Evolutionary conservation across 306 rosid genomes (phyloP).

Genomic region (Phaseolus lunatus): DNA sequence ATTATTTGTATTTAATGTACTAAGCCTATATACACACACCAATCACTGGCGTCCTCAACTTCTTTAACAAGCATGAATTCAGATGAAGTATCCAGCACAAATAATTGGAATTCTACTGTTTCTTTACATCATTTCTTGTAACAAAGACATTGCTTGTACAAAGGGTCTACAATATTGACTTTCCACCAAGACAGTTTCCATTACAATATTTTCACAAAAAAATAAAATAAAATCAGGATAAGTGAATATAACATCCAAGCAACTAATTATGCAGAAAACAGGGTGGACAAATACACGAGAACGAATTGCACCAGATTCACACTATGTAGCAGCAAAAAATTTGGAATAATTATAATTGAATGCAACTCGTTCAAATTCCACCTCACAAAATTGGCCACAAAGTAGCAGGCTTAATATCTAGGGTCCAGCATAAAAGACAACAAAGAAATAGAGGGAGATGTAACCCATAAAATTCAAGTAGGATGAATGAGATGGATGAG

Average conservation of each 20-base stretch:
- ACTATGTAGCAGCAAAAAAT: no score
- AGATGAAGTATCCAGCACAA: constrained; percentile 36
- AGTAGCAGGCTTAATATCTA: not conserved
- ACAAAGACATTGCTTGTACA: constrained; percentile 27
- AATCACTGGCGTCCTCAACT: not conserved
- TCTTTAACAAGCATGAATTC: constrained; percentile 18
- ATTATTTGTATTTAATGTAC: no score
- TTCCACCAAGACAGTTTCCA: not conserved
- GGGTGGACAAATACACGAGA: no score
- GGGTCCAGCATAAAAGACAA: not conserved
- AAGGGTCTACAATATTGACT: constrained; percentile 15
- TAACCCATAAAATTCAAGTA: not conserved
- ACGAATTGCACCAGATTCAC: no score
- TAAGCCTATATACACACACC: no score
- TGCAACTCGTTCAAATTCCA: constrained; percentile 23
- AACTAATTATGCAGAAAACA: constrained; percentile 6
- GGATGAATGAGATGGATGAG: no score
- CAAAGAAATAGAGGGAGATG: not conserved
- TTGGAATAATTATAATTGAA: constrained; percentile 1
- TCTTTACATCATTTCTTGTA: constrained; percentile 18
- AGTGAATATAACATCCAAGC: not conserved
- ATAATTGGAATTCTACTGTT: constrained; percentile 17
- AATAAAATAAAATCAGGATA: constrained; percentile 5
- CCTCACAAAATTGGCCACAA: constrained; percentile 5
- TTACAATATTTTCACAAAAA: not conserved